These are phyloP conservation scores for Metrosideros polymorpha DNA, from an alignment of 441 rosid species.

Conservation along the genomic window DNA sequence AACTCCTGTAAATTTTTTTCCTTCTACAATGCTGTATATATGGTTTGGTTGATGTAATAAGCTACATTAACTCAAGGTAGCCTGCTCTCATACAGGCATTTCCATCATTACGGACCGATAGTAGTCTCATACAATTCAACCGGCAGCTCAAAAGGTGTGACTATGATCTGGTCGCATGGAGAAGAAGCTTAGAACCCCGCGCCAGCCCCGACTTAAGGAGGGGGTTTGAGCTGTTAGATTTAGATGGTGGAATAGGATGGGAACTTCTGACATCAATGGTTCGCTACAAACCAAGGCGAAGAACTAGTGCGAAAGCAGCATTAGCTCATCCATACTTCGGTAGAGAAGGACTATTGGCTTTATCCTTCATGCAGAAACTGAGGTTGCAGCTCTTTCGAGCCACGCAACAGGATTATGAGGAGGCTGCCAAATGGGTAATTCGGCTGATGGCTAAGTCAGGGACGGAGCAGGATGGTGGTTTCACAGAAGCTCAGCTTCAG, in stretches of 20 bases:
- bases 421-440: conserved; percentile 66
- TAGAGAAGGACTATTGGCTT: conserved; percentile 61
- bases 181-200: conserved; percentile 67
- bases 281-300: conserved; percentile 73
- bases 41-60: background rate
- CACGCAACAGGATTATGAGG: conserved; percentile 84
- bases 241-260: conserved; percentile 88
- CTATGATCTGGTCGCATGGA: conserved; percentile 73
- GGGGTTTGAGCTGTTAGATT: conserved; percentile 72
- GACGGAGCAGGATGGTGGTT: conserved; percentile 82
- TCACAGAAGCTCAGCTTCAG: conserved; percentile 92
- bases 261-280: conserved; percentile 94
- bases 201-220: conserved; percentile 59
- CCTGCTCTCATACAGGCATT: conserved; percentile 38
- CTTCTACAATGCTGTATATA: background rate
- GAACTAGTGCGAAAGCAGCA: conserved; percentile 86
- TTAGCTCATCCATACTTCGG: conserved; percentile 82
- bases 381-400: conserved; percentile 68
- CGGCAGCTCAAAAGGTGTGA: conserved; percentile 90
- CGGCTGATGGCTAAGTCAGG: conserved; percentile 90
- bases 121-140: conserved; percentile 74
- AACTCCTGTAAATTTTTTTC: background rate
- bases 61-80: background rate
- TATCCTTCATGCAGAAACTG: conserved; percentile 81
- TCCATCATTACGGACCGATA: conserved; percentile 72